Evolutionary conservation across 345 rosid genomes (phyloP), one percentile per base, ranked within the genome.

Genomic region (Sonneratia caseolaris): DNA sequence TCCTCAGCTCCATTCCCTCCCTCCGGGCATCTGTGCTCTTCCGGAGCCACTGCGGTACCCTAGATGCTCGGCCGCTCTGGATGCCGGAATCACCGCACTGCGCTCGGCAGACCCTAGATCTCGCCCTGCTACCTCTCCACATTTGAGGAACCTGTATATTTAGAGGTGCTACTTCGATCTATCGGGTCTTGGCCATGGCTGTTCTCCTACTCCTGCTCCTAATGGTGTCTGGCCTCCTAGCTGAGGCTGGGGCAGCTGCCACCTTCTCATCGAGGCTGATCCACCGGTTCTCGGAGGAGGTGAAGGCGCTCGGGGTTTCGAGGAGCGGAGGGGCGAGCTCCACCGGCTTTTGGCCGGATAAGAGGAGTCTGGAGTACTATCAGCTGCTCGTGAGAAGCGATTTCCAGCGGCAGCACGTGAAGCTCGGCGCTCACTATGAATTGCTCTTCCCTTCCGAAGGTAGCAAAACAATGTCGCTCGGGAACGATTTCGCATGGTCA

Each of bases 271-370:
- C 93, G 15, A 81, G 79, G 81, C 81, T 93, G 75, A 82, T 91
- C 70, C 97, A 91, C 81, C 79, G 92, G 73, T 93, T 93, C 83
- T 93, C 98, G 37, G 83, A 89, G 59, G 92, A 90, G 76, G 87
- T 75, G 6, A 85, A 77, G 81, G 74, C 80, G 69, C 70, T 81
- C 42, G 77, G 83, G 76, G 71, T 69, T 71, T 71, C 76, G 69
- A 19, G 72, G 38, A 22, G 43, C 12, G 49, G 37, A 66, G 78
- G 59, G 35, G 75, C 59, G 65, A 79, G 47, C 13, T 73, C 37
- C 59, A 68, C 51, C 43, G 68, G 45, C 68, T 21, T 72, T 49
- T 89, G 86, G 81, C 96, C 91, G 80, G 81, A 74, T 77, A 86
- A 78, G 81, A 83, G 68, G 79, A 89, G 86, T 75, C 65, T 73